Conservation (phyloP, 257 asterid genomes). For the Salvia miltiorrhiza region DNA sequence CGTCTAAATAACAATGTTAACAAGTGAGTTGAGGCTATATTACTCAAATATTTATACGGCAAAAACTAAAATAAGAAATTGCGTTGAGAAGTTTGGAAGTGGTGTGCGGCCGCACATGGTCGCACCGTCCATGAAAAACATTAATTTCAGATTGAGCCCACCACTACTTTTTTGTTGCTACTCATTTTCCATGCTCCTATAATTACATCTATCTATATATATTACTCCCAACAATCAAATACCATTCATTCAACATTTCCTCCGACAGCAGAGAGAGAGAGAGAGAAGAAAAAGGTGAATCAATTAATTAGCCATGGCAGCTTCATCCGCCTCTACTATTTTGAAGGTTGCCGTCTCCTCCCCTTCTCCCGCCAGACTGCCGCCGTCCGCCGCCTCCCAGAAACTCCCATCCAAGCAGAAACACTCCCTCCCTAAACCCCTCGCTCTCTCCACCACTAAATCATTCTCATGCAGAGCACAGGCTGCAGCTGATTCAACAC, state of each 20-base stretch:
- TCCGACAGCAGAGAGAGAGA: no score
- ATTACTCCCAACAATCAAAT: not conserved
- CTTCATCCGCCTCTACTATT: slow-evolving; percentile 51
- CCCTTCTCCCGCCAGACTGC: slow-evolving; percentile 39
- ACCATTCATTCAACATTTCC: no score
- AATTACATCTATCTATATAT: not conserved
- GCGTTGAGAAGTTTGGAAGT: no score
- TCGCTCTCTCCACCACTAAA: slow-evolving; percentile 29
- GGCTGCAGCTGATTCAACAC: slow-evolving; percentile 32
- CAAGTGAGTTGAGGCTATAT: no score
- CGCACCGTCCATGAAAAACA: slow-evolving; percentile 14
- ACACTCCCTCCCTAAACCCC: slow-evolving; percentile 38
- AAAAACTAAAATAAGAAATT: no score
- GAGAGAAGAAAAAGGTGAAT: no score
- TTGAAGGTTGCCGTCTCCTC: slow-evolving; percentile 37
- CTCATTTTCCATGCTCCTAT: not conserved
- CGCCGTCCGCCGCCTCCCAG: slow-evolving; percentile 27
- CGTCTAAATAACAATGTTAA: no score
- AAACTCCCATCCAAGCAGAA: slow-evolving; percentile 33
- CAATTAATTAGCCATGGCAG: slow-evolving; percentile 36
- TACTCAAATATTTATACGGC: no score
- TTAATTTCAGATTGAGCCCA: not conserved
- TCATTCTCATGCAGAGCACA: slow-evolving; percentile 59
- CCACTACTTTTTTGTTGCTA: not conserved
- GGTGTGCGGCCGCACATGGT: not conserved